Base-by-base conservation (phyloP, 1,284 basidiomycete species). In the Cronartium quercuum region DNA sequence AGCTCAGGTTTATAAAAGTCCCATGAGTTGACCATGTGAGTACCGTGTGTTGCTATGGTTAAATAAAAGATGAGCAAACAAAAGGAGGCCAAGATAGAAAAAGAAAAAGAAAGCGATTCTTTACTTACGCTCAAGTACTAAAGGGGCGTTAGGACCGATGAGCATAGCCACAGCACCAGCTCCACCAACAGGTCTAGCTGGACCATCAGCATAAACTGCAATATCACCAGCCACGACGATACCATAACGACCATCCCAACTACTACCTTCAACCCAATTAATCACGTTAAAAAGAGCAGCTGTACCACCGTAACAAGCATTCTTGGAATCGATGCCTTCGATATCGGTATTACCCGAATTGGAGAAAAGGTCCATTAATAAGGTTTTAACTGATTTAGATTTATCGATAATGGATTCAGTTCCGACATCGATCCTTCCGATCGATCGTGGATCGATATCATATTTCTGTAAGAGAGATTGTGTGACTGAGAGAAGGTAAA, bases 341-440 rank as follows among this genome's bases (percentile, higher is more conserved):
- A 98, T 94, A 82, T 99, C 95, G 80, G 88, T 88, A 88, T 99
- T 98, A 78, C 93, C 95, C 44, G 89, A 87, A 74, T 87, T 87
- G 61, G 89, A 88, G 81, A 99, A 99, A 79, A 98, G 89, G 84
- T 97, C 92, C 95, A 99, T 98, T 77, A 99, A 88, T 76, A 93
- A 89, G 3, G 96, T 98, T 85, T 99, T 99, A 84, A 94, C 94
- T 37, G 95, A 92, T 85, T 99, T 99, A 77, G 94, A 95, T 86
- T 98, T 98, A 88, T 99, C 95, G 80, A 99, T 97, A 84, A 98
- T 92, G 68, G 96, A 98, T 84, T 98, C 96, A 40, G 96, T 98
- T 76, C 95, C 95, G 78, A 98, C 94, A 79, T 98, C 95, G 76
- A 98, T 88, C 79, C 95, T 93, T 76, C 95, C 95, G 82, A 99